Evolutionary conservation across 768 basidiomycete genomes (phyloP).

Genomic region (Rickenella mellea): DNA sequence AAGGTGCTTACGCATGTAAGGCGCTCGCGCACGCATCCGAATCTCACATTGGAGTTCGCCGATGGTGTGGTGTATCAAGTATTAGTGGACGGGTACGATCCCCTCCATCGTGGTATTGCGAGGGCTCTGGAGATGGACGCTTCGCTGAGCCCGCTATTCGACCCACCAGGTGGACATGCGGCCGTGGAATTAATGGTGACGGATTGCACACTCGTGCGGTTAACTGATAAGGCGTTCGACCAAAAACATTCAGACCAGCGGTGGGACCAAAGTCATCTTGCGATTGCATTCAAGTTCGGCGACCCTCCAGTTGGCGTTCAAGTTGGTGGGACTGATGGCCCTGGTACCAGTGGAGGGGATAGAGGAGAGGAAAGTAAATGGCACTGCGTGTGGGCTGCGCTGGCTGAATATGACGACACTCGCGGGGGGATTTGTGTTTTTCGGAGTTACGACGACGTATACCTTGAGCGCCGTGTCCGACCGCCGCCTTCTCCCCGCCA

Average conservation of each 20-base stretch:
- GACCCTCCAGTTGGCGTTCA: slow-evolving; percentile 42
- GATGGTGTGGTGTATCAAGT: slow-evolving; percentile 37
- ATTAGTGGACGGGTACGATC: slow-evolving; percentile 57
- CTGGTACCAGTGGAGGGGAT: too few relatives aligned
- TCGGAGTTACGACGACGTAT: slow-evolving; percentile 53
- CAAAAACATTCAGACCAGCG: slow-evolving; percentile 20
- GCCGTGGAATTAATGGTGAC: slow-evolving; percentile 32
- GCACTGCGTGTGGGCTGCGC: slow-evolving; percentile 60
- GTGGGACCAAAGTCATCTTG: slow-evolving; percentile 26
- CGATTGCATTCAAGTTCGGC: slow-evolving; percentile 8
- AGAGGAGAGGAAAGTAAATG: slow-evolving; percentile 35
- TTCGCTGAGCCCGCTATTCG: slow-evolving; percentile 29
- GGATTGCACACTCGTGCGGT: slow-evolving; percentile 43
- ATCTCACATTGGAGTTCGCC: slow-evolving; percentile 36
- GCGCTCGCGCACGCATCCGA: slow-evolving; percentile 35
- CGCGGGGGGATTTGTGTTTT: slow-evolving; percentile 33
- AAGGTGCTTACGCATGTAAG: slow-evolving; percentile 31
- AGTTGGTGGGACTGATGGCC: too few relatives aligned
- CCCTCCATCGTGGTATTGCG: slow-evolving; percentile 43
- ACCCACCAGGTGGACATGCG: slow-evolving; percentile 17
- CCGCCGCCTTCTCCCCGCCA: slow-evolving; percentile 1
- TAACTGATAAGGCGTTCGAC: slow-evolving; percentile 53
- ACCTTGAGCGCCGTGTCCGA: slow-evolving; percentile 25
- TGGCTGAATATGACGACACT: slow-evolving; percentile 42
- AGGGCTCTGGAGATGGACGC: slow-evolving; percentile 49